Percentiles rank a stretch among this genome's conserved stretches.
phyloP scores from a whole-genome alignment of 1,139 yeast species.

The Suhomyces ambrosiae region DNA sequence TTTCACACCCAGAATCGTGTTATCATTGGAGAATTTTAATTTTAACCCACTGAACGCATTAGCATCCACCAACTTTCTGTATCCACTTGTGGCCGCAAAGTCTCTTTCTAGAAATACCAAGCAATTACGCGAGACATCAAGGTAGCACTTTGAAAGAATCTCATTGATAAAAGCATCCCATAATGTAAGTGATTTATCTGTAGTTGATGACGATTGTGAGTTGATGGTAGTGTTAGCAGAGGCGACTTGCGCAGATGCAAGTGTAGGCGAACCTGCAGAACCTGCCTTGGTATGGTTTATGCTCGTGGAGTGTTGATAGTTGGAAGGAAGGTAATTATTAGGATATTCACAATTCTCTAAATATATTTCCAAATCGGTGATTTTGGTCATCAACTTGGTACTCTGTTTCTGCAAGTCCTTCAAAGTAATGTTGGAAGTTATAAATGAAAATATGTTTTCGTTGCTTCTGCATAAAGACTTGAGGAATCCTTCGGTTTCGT shows the following conservation, averaged over 20 bases:
- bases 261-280: constrained; percentile 6
- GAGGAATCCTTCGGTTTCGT: constrained; percentile 53
- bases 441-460: constrained; percentile 49
- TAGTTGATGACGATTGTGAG: constrained; percentile 3
- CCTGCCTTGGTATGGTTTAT: constrained; percentile 9
- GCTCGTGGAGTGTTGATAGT: constrained; percentile 10
- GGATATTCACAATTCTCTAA: constrained; percentile 47
- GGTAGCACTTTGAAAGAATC: constrained; percentile 32
- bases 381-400: constrained; percentile 37
- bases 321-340: constrained; percentile 24
- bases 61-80: constrained; percentile 17
- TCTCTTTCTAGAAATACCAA: constrained; percentile 29
- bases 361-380: constrained; percentile 35
- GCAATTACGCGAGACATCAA: constrained; percentile 38
- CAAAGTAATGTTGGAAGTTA: constrained; percentile 47
- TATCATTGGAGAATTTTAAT: constrained; percentile 31
- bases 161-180: constrained; percentile 27
- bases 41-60: constrained; percentile 38
- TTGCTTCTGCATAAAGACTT: constrained; percentile 49
- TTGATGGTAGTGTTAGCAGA: constrained; percentile 8
- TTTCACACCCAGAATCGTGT: constrained; percentile 6
- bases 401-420: constrained; percentile 53
- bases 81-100: constrained; percentile 18
- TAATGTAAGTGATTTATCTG: constrained; percentile 8
- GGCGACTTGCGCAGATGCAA: constrained; percentile 1